Evolutionary conservation across 1,284 basidiomycete species (phyloP), one percentile per base, ranked within the genome.

Genomic region (Ceratobasidium sp.): DNA sequence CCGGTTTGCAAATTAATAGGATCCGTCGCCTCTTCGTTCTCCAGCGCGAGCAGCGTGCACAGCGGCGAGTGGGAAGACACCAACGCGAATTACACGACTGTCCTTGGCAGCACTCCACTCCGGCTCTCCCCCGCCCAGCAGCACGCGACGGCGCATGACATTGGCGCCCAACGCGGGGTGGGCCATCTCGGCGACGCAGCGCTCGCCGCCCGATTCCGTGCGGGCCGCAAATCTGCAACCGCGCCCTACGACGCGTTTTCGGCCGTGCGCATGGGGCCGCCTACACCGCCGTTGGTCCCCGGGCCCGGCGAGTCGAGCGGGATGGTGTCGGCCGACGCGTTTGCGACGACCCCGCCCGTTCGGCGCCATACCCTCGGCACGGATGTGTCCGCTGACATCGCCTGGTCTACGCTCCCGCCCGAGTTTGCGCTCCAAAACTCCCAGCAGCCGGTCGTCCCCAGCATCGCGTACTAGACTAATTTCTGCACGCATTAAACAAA

Each of bases 331-430:
- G 23, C 67, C n/a, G 68, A 70, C 5, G 59, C 42, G 7, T 74
- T 52, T 42, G n/a, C 57, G 69, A 61, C 52, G 7, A 28, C 70
- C 1, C 70, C 70, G 0, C 59, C 70, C 20, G n/a, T 74, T 40
- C 73, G 73, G 42, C 73, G 73, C 28, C 73, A 75, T 46, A 75
- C 73, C 4, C 73, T 75, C 12, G 73, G 48, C n/a, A 54, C 73
- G 2, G 73, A 75, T 3, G 62, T 75, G n/a, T n/a, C n/a, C 12
- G 48, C 73, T 1, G 73, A 75, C 6, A 66, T 75, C 20, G 44
- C 73, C 44, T 73, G 70, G 73, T 66, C 73, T n/a, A 52, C 59
- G 4, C 38, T 74, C 48, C 70, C 70, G 26, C 4, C 70, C 20
- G 70, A 74, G 23, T 74, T 64, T 59, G 48, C 66, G 26, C 28